Conservation (phyloP, 108 stramenopile species). For the Fistulifera solaris region DNA sequence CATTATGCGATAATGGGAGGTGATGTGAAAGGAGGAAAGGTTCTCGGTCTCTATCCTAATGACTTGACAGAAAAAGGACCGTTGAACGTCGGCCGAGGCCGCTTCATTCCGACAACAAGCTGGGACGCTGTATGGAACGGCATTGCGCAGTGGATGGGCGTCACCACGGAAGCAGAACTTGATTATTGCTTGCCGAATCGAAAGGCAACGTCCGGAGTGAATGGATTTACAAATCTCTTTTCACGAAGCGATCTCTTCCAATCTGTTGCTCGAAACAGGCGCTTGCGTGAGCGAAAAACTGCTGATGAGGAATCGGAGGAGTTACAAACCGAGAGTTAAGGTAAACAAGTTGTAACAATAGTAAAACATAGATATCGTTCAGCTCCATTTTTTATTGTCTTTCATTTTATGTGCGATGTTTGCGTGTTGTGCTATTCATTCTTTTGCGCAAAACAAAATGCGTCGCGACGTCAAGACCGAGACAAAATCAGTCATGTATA, state of each 20-base stretch:
- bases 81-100: constrained; percentile 35
- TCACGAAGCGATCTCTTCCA: neutral
- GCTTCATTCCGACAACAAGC: constrained; percentile 50
- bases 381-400: too few relatives aligned
- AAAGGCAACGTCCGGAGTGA: neutral
- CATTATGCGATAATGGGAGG: constrained; percentile 42
- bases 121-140: constrained; percentile 55
- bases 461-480: too few relatives aligned
- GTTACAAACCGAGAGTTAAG: too few relatives aligned
- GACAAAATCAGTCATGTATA: too few relatives aligned
- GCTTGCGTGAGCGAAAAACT: neutral
- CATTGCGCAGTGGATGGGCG: constrained; percentile 14
- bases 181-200: constrained; percentile 18
- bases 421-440: too few relatives aligned
- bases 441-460: too few relatives aligned
- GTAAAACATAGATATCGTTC: too few relatives aligned
- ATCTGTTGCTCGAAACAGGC: neutral
- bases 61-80: constrained; percentile 31
- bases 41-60: constrained; percentile 41
- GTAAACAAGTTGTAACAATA: too few relatives aligned
- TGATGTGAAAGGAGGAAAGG: constrained; percentile 32
- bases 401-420: too few relatives aligned
- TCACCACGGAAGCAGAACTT: constrained; percentile 9
- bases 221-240: neutral
- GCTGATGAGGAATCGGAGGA: too few relatives aligned